Conservation (phyloP, 2,329 filamentous ascomycete species). For the Grosmannia penicillata region DNA sequence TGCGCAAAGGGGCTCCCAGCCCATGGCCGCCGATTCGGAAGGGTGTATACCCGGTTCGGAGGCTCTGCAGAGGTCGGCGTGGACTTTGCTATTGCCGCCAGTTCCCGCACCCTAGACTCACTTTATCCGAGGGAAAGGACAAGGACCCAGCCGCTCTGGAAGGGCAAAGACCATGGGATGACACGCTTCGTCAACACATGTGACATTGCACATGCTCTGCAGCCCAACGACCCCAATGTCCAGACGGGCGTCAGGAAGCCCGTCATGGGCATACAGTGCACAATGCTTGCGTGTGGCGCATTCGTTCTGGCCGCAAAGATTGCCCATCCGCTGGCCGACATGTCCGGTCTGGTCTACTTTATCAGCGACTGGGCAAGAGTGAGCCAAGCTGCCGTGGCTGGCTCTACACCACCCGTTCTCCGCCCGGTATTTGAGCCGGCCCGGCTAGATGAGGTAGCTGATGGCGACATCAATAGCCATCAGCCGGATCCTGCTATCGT, state of each 20-base stretch:
- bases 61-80: slow-evolving; percentile 1
- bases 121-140: not conserved
- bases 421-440: slow-evolving; percentile 1
- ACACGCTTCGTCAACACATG: slow-evolving; percentile 1
- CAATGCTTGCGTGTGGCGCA: slow-evolving; percentile 2
- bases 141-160: slow-evolving; percentile 3
- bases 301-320: slow-evolving; percentile 3
- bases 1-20: slow-evolving; percentile 1
- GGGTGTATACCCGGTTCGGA: slow-evolving; percentile 1
- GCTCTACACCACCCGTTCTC: slow-evolving; percentile 1
- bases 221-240: slow-evolving; percentile 1
- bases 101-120: not conserved
- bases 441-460: slow-evolving; percentile 1
- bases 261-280: slow-evolving; percentile 3
- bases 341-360: slow-evolving; percentile 1
- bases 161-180: not conserved
- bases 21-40: slow-evolving; percentile 1
- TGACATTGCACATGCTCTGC: slow-evolving; percentile 1
- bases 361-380: slow-evolving; percentile 2
- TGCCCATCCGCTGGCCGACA: slow-evolving; percentile 4
- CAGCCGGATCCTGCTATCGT: slow-evolving; percentile 1
- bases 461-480: slow-evolving; percentile 1
- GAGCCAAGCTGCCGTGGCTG: slow-evolving; percentile 1
- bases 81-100: slow-evolving; percentile 1
- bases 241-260: not conserved